Evolutionary conservation across 305 asterid genomes (phyloP).

Genomic region (Euphrasia arctica): DNA sequence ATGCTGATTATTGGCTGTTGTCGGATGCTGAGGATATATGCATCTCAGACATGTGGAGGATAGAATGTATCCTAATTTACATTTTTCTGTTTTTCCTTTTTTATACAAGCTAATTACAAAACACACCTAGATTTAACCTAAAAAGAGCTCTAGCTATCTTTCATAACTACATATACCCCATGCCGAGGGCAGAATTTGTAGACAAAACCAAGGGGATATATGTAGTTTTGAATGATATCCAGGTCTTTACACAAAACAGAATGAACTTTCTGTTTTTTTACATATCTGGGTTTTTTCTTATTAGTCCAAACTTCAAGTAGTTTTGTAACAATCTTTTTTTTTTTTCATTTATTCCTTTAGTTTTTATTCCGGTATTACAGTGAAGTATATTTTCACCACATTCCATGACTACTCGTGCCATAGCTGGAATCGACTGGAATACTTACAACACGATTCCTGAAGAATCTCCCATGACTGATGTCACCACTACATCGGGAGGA

Average conservation of each 20-base stretch:
- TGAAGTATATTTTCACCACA: neutral
- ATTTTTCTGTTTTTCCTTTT: neutral
- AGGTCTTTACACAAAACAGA: neutral
- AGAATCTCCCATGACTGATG: constrained; percentile 33
- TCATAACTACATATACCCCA: neutral
- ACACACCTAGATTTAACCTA: neutral
- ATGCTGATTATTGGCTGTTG: constrained; percentile 71
- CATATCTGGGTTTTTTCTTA: too few relatives aligned
- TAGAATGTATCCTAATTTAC: constrained; percentile 42
- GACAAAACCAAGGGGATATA: neutral
- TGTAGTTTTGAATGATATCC: too few relatives aligned
- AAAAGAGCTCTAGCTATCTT: neutral
- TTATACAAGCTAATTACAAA: neutral
- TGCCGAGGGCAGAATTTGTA: neutral
- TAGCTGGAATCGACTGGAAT: constrained; percentile 78
- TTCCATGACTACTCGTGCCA: constrained; percentile 40
- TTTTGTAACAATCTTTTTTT: neutral
- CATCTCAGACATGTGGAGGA: constrained; percentile 82
- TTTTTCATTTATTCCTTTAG: too few relatives aligned
- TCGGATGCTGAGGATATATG: constrained; percentile 58
- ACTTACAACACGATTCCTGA: constrained; percentile 48
- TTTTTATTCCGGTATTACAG: too few relatives aligned
- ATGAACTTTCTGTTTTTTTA: too few relatives aligned
- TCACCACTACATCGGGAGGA: constrained; percentile 25
- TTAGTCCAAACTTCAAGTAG: neutral